Evolutionary conservation across 306 rosid species (phyloP).

Genomic region (Prunus armeniaca): DNA sequence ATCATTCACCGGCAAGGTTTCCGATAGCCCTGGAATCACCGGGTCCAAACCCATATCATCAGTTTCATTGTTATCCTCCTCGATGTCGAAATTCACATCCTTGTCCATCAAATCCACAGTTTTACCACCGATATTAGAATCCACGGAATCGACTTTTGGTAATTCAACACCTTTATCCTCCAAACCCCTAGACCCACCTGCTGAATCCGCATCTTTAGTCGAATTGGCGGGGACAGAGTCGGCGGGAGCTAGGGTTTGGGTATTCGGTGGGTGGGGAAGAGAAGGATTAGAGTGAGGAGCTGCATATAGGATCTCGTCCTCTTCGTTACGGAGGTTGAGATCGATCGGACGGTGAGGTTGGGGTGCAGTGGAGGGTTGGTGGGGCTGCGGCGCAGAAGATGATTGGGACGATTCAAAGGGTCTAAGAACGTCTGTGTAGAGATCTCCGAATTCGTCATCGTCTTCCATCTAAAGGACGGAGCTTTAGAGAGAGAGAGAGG

Average conservation of each 20-base stretch:
- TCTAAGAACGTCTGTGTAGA: constrained; percentile 79
- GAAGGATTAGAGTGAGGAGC: constrained; percentile 34
- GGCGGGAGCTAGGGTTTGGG: constrained; percentile 37
- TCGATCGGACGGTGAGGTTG: constrained; percentile 51
- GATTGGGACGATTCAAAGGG: constrained; percentile 57
- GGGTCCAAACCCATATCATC: constrained; percentile 52
- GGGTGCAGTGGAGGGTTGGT: constrained; percentile 29
- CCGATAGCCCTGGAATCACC: constrained; percentile 71
- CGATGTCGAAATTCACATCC: constrained; percentile 87
- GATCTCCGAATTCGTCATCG: constrained; percentile 99
- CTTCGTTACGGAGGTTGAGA: constrained; percentile 47
- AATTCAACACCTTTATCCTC: constrained; percentile 17
- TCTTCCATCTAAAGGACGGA: constrained; percentile 62
- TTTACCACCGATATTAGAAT: constrained; percentile 15
- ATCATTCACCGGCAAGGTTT: constrained; percentile 20
- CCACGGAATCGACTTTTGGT: constrained; percentile 18
- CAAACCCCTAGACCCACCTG: constrained; percentile 10
- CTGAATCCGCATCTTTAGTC: not conserved
- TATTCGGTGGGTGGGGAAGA: constrained; percentile 18
- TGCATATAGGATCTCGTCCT: constrained; percentile 38
- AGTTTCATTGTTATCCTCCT: constrained; percentile 46
- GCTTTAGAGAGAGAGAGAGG: not conserved
- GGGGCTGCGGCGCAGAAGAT: constrained; percentile 37
- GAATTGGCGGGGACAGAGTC: constrained; percentile 19
- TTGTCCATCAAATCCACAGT: constrained; percentile 50